Conservation (phyloP, 2,329 filamentous ascomycete genomes). For the Monosporascus sp. region DNA sequence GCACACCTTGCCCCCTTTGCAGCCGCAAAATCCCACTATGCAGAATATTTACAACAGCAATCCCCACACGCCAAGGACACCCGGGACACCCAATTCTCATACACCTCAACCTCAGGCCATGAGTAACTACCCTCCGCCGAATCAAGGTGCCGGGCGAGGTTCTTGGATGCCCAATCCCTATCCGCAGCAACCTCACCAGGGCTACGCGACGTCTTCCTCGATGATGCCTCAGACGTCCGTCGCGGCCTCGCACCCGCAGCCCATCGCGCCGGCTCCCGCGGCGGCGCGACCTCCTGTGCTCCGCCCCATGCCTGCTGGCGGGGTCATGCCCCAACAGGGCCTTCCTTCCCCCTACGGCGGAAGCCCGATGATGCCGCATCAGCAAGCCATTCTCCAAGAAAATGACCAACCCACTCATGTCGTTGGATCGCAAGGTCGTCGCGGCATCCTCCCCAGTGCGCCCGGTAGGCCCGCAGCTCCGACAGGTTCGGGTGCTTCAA, state of each 20-base stretch:
- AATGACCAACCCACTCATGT: conserved; percentile 76
- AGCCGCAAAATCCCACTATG: conserved; percentile 43
- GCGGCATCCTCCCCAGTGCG: conserved; percentile 86
- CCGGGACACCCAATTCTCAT: conserved; percentile 56
- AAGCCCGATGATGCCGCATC: conserved; percentile 48
- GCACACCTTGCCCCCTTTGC: conserved; percentile 52
- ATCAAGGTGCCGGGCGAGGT: conserved; percentile 43
- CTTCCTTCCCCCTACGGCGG: conserved; percentile 58
- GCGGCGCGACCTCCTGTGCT: conserved; percentile 55
- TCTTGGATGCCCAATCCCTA: conserved; percentile 51
- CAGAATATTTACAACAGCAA: conserved; percentile 53
- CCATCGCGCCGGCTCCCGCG: conserved; percentile 67
- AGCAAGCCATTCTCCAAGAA: conserved; percentile 50
- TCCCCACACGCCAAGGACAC: conserved; percentile 57
- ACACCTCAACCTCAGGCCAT: conserved; percentile 11
- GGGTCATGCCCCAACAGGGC: conserved; percentile 53
- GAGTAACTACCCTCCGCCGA: conserved; percentile 42
- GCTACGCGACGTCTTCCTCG: conserved; percentile 49
- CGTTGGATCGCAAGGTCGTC: conserved; percentile 87
- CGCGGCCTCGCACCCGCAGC: conserved; percentile 66
- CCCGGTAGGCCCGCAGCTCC: conserved; percentile 78
- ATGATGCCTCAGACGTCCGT: conserved; percentile 65
- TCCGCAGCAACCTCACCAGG: conserved; percentile 44
- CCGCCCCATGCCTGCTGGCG: conserved; percentile 67
- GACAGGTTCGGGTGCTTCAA: conserved; percentile 62